Percentiles rank a stretch among this genome's conserved stretches.
Conservation (phyloP, 352 stramenopile species). For the Phytopythium oedochilum region DNA sequence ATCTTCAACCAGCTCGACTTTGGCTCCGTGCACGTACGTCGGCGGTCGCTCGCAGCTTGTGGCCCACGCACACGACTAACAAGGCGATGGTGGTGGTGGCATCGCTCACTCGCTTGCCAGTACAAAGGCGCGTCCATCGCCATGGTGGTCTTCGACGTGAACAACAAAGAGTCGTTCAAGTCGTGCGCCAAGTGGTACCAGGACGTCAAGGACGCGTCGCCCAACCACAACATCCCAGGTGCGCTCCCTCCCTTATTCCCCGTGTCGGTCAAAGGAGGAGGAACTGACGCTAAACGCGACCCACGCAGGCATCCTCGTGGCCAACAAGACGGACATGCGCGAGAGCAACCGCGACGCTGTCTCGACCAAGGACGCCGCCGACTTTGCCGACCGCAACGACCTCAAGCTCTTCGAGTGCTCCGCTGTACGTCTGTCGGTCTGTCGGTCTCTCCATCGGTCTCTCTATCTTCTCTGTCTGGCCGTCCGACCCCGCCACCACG, state of each 20-base stretch:
- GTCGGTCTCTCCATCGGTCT: not conserved
- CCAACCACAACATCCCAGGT: conserved; percentile 77
- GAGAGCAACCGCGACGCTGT: conserved; percentile 77
- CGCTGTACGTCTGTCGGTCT: conserved; percentile 32
- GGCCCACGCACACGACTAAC: too few species aligned
- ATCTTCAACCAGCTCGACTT: conserved; percentile 95
- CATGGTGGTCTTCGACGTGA: conserved; percentile 79
- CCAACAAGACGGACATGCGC: conserved; percentile 75
- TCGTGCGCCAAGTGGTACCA: conserved; percentile 81
- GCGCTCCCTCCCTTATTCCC: not conserved
- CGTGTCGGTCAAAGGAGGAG: not conserved
- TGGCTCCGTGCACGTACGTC: conserved; percentile 63
- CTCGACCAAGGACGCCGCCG: conserved; percentile 59
- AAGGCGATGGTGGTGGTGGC: too few species aligned
- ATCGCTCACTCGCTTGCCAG: conserved; percentile 10
- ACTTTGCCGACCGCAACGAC: conserved; percentile 67
- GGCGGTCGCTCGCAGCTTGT: not conserved
- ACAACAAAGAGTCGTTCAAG: conserved; percentile 87
- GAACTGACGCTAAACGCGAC: too few species aligned
- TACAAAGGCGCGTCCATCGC: conserved; percentile 78
- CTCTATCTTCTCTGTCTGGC: too few species aligned
- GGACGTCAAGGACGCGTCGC: conserved; percentile 62
- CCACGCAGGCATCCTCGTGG: conserved; percentile 70
- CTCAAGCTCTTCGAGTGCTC: conserved; percentile 85
- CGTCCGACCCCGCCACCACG: not conserved